phyloP scores from a whole-genome alignment of 768 basidiomycete species.

The Lyophyllum shimeji region DNA sequence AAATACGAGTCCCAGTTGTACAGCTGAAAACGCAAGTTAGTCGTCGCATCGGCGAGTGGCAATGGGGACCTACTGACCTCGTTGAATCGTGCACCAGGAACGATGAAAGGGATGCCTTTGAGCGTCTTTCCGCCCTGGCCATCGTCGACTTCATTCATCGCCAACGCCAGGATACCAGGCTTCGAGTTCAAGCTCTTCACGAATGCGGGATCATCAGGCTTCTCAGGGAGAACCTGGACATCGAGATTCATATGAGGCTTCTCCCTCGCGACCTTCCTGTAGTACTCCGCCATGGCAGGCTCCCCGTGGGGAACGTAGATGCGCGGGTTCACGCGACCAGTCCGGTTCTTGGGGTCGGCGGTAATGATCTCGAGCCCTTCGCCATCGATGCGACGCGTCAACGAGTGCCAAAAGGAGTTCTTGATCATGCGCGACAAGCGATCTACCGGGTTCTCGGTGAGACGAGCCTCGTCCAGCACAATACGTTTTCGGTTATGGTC shows the following conservation, averaged over 20 bases:
- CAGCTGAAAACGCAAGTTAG: slow-evolving; percentile 45
- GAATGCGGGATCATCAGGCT: slow-evolving; percentile 83
- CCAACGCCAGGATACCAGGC: slow-evolving; percentile 91
- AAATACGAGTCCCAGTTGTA: slow-evolving; percentile 98
- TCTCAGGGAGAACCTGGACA: slow-evolving; percentile 85
- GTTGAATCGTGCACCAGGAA: slow-evolving; percentile 93
- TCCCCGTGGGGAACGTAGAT: slow-evolving; percentile 96
- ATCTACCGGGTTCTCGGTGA: slow-evolving; percentile 97
- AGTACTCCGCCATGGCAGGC: slow-evolving; percentile 94
- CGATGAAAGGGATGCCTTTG: slow-evolving; percentile 95
- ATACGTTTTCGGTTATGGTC: slow-evolving; percentile 96
- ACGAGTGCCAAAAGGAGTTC: slow-evolving; percentile 96
- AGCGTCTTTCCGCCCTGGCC: slow-evolving; percentile 75
- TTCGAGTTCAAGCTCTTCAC: slow-evolving; percentile 94
- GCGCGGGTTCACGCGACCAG: slow-evolving; percentile 83
- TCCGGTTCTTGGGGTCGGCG: slow-evolving; percentile 97
- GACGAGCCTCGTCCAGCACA: slow-evolving; percentile 96
- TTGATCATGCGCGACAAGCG: slow-evolving; percentile 96
- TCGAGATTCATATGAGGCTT: slow-evolving; percentile 95
- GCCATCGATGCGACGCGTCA: slow-evolving; percentile 95
- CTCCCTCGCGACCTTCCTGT: slow-evolving; percentile 83
- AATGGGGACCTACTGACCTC: slow-evolving; percentile 53
- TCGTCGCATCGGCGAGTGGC: slow-evolving; percentile 2
- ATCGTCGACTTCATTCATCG: slow-evolving; percentile 91
- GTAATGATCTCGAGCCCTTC: slow-evolving; percentile 97